Percentiles rank a stretch among this genome's conserved stretches.
phyloP scores from a whole-genome alignment of 345 rosid genomes.

The Microcos paniculata region DNA sequence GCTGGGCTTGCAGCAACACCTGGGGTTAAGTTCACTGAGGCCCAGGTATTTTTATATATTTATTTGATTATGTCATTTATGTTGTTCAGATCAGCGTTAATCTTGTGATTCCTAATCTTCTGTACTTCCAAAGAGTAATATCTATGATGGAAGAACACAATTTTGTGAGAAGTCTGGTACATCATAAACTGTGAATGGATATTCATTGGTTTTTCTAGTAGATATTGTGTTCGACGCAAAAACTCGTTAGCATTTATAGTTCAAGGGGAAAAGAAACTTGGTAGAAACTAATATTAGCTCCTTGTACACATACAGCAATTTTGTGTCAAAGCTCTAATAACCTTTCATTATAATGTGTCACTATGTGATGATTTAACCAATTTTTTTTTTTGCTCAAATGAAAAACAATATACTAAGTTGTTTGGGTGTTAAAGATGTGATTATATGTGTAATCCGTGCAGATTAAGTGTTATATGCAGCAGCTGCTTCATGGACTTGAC shows the following conservation, averaged over 20 bases:
- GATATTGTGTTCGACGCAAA: not conserved
- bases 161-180: not conserved
- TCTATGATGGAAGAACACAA: not conserved
- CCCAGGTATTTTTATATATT: conserved; percentile 44
- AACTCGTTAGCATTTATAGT: not conserved
- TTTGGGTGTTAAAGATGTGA: not conserved
- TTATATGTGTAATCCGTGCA: conserved; percentile 29
- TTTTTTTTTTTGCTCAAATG: not conserved
- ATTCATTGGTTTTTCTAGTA: not conserved
- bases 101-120: not conserved
- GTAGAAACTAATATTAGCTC: not conserved
- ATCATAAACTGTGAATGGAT: not conserved
- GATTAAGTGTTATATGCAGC: conserved; percentile 73
- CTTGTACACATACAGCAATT: not conserved
- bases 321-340: not conserved
- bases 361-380: not conserved
- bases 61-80: not conserved
- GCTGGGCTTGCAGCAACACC: conserved; percentile 56
- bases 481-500: conserved; percentile 53
- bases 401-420: not conserved
- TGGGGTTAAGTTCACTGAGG: conserved; percentile 52
- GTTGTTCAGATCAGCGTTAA: not conserved
- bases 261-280: not conserved
- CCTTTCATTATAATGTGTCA: not conserved
- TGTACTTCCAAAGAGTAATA: not conserved